A percentile compares a stretch with the other conserved stretches of the same genome.
Conservation (phyloP, 176 grass and related monocot species). For the Juncus effusus region DNA sequence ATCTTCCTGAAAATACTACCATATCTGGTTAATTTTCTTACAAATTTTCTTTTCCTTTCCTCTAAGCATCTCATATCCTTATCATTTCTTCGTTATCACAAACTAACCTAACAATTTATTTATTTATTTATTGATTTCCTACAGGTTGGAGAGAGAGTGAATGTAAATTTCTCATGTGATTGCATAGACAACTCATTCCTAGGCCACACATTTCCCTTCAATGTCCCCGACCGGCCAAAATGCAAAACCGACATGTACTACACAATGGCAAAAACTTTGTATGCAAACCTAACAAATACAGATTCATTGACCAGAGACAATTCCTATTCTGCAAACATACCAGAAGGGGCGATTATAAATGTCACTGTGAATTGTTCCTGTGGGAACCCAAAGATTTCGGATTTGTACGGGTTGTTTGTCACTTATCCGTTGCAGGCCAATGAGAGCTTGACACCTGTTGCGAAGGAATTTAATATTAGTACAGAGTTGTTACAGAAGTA, state of each 20-base stretch:
- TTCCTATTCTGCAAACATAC: slow-evolving; percentile 30
- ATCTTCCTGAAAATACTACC: too few species aligned
- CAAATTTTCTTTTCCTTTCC: background rate
- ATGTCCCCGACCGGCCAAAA: too few species aligned
- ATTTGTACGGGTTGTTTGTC: slow-evolving; percentile 60
- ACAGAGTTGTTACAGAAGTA: slow-evolving; percentile 45
- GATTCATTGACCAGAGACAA: slow-evolving; percentile 43
- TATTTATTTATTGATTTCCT: background rate
- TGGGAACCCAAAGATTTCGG: slow-evolving; percentile 36
- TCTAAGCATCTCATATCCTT: background rate
- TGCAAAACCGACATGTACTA: slow-evolving; percentile 36
- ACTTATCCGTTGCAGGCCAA: slow-evolving; percentile 49
- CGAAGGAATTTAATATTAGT: slow-evolving; percentile 13
- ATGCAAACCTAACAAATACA: slow-evolving; percentile 50
- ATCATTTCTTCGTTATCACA: background rate
- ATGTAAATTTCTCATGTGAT: slow-evolving; percentile 49
- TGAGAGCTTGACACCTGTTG: slow-evolving; percentile 48
- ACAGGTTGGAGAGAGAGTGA: slow-evolving; percentile 23
- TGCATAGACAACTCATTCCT: slow-evolving; percentile 37
- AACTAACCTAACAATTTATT: background rate
- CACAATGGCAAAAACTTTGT: background rate
- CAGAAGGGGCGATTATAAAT: slow-evolving; percentile 22
- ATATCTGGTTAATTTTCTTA: background rate
- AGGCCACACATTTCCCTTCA: slow-evolving; percentile 30
- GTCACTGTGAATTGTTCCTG: slow-evolving; percentile 84